Base-by-base conservation (phyloP, 495 filamentous ascomycete genomes). In the Aspergillus sclerotiicarbonarius region DNA sequence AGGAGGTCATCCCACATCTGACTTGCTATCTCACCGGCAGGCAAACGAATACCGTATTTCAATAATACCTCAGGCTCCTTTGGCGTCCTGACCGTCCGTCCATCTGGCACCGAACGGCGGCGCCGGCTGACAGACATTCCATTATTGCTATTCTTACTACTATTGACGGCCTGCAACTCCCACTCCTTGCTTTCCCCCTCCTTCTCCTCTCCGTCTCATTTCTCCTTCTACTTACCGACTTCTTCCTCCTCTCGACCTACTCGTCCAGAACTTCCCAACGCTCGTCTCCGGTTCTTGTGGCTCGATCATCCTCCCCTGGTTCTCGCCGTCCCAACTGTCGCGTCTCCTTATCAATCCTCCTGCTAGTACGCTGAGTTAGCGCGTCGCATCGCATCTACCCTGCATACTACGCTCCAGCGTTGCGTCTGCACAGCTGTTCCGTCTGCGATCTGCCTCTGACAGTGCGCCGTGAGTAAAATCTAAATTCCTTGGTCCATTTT, bases 361-460 rank as follows among this genome's bases (percentile, higher is more conserved):
- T 41, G 13, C 53, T 50, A 50, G 25, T 29, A 29, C 47, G 31
- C 51, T 46, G 32, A 33, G 35, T 51, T 66, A 64, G 66, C 67
- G 67, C 64, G 67, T 67, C 64, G 64, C 64, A 69, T 69, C 67
- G 63, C 61, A 59, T 60, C 29, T 51, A 37, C 51, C 52, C 58
- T 63, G 54, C 61, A 44, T 54, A 56, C 43, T 54, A n/a, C 45
- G 50, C 51, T 51, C 57, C 39, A 32, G 37, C 53, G 44, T 44
- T 56, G 58, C 58, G 47, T 64, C 58, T 57, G 53, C 58, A 64
- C 45, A 41, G 37, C 37, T 41, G 37, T 41, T n/a, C 37, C 37
- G 45, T 49, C 59, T 57, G 18, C 35, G 52, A 48, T 51, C 54
- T 47, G n/a, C 43, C 53, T 51, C 13, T 59, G 21, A 33, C 37